phyloP scores from a whole-genome alignment of 169 alveolate species.

The Plasmodium gaboni region DNA sequence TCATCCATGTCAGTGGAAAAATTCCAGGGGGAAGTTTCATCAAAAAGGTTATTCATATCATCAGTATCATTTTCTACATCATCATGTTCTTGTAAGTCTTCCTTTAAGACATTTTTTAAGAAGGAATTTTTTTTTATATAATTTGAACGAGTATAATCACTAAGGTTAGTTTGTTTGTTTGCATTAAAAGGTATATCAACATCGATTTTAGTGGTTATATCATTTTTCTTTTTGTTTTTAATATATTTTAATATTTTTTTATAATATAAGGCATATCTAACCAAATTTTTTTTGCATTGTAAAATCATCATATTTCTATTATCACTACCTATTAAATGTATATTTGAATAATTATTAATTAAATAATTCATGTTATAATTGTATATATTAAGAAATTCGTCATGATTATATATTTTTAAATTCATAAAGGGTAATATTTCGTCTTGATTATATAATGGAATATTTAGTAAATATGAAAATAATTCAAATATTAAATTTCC shows the following conservation, averaged over 20 bases:
- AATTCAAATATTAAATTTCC: slow-evolving; percentile 65
- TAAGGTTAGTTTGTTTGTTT: not conserved
- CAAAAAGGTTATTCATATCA: not conserved
- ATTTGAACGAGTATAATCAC: not conserved
- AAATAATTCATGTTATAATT: slow-evolving; percentile 3
- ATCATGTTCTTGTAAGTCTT: slow-evolving; percentile 6
- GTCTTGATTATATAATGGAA: slow-evolving; percentile 45
- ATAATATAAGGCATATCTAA: slow-evolving; percentile 39
- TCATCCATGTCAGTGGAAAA: slow-evolving; percentile 13
- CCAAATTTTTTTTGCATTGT: slow-evolving; percentile 56
- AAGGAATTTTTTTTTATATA: slow-evolving; percentile 28
- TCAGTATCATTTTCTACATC: not conserved
- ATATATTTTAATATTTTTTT: slow-evolving; percentile 12
- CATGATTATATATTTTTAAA: slow-evolving; percentile 52
- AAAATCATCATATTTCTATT: slow-evolving; percentile 63
- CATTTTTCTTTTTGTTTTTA: not conserved
- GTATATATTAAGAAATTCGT: slow-evolving; percentile 31
- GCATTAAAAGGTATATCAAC: not conserved
- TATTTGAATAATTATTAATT: slow-evolving; percentile 3
- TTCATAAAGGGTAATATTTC: slow-evolving; percentile 71
- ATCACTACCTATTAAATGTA: slow-evolving; percentile 54
- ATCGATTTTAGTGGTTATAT: not conserved
- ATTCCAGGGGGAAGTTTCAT: slow-evolving; percentile 6
- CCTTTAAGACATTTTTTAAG: slow-evolving; percentile 16
- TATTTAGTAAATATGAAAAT: slow-evolving; percentile 16